Base-by-base conservation (phyloP, 2,329 filamentous ascomycete genomes). In the Pseudopyrenochaeta lycopersici region DNA sequence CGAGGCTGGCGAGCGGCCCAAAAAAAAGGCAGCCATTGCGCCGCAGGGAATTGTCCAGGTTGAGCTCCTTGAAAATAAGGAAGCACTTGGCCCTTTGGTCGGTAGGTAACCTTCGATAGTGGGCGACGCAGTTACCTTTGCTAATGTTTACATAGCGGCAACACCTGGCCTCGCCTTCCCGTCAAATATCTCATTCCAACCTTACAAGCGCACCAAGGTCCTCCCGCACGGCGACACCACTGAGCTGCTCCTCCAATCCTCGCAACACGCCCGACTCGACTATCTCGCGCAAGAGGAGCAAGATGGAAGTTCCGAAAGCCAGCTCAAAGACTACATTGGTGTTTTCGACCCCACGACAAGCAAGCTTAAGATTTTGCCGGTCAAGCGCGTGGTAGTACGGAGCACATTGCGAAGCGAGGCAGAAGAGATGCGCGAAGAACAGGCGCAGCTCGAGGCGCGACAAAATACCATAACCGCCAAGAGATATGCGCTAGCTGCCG, bases 401-500 rank as follows among this genome's bases (percentile, higher is more conserved):
- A 82, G 80, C 50, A 80, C 75, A 4, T 62, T 81, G 31, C 76
- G 80, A 36, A 77, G 78, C 35, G 78, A 81, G 58, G 68, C 68
- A 4, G 72, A 77, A 36, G 77, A 80, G 52, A 68, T 78, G 42
- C 68, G 67, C 7, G 64, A 70, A 44, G 68, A 73, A 56, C 63
- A 68, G 31, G 71, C 66, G 14, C 49, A 54, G n/a, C 40, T 66
- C 4, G 67, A 72, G 1, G 67, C 65, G 10, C 63, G 56, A 7
- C 70, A 63, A 53, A 65, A 50, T 51, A 75, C 61, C 39, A 84
- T 83, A 67, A 78, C 83, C 65, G 84, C 88, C 23, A 84, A 85
- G 69, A 85, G 85, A 63, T 88, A 87, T 64, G 85, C 88, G 2
- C 85, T 96, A 11, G 90, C 90, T 35, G 84, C 90, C 65, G 87